Base-by-base conservation (phyloP, 208 protist species). In the Crithidia expoeki region DNA sequence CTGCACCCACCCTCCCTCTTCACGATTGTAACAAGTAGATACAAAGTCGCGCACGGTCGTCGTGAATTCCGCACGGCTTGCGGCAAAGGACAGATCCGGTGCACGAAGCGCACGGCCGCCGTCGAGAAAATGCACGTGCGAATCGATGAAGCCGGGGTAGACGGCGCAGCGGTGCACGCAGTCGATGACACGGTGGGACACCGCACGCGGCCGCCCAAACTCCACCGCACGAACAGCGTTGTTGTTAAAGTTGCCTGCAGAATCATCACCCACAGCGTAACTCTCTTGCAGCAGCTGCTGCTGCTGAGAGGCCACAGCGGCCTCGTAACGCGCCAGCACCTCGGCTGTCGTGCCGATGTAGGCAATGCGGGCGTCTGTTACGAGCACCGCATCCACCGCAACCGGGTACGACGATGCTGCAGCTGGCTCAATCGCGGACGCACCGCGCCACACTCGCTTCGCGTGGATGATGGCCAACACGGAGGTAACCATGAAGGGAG, bases 101-200 rank as follows among this genome's bases (percentile, higher is more conserved):
- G 72, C 40, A 0, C 66, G 73, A 17, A 88, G 59, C 40, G 62
- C 34, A 9, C 80, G 82, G 10, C 83, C 80, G 17, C 83, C 86
- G 44, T 86, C 77, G 12, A 92, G 46, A 58, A 92, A 77, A 70
- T 89, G 83, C 38, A 82, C 72, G 58, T 92, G 86, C 16, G 81
- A 79, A 63, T 92, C 86, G 40, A 89, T 85, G 64, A 92, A 87
- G 34, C 86, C 86, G 17, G 86, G 86, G 66, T 80, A 77, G 1
- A 89, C 53, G 38, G 66, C 49, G 47, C 71, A 62, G 55, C 60
- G 61, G 56, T 74, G 55, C 51, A 62, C 58, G 56, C 83, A 85
- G 74, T 89, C 83, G 56, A 89, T 80, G 57, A 77, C 11, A 50
- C 76, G 76, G 38, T 76, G 63, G 12, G 52, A 62, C 17, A 59